Conservation (phyloP, 306 rosid species). For the Hippophae gyantsensis region DNA sequence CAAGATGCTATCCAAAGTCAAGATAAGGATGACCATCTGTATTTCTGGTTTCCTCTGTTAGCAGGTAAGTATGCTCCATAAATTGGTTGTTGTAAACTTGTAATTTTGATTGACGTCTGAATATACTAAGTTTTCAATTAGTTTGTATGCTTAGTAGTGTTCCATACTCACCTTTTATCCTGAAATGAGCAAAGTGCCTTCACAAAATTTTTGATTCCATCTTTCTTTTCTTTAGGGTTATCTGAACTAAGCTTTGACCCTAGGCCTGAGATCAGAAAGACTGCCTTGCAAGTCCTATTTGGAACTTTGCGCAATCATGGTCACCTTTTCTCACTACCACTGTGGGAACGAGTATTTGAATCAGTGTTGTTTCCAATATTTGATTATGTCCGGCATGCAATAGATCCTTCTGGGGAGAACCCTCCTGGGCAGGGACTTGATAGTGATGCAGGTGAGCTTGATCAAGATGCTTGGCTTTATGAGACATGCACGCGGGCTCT, state of each 20-base stretch:
- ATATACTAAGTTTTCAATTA: not conserved
- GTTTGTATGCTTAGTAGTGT: not conserved
- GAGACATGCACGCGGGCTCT: slow-evolving; percentile 99
- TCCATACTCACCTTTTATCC: not conserved
- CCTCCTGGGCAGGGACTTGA: slow-evolving; percentile 44
- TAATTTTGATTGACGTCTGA: not conserved
- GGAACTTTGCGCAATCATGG: slow-evolving; percentile 96
- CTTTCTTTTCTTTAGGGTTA: slow-evolving; percentile 54
- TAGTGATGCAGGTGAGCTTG: slow-evolving; percentile 55
- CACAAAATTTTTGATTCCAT: not conserved
- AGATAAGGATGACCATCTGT: slow-evolving; percentile 74
- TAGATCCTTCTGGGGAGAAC: slow-evolving; percentile 80
- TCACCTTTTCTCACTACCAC: slow-evolving; percentile 81
- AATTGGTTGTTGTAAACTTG: slow-evolving; percentile 6
- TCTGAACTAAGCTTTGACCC: slow-evolving; percentile 98
- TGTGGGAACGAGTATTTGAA: slow-evolving; percentile 94
- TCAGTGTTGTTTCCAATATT: slow-evolving; percentile 94
- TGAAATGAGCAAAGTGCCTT: not conserved
- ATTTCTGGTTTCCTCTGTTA: slow-evolving; percentile 96
- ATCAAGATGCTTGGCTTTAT: slow-evolving; percentile 91
- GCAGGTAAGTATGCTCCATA: slow-evolving; percentile 54
- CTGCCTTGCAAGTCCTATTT: slow-evolving; percentile 80
- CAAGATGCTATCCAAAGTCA: slow-evolving; percentile 49
- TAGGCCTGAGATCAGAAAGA: slow-evolving; percentile 93
- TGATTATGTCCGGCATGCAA: slow-evolving; percentile 89